phyloP scores from a whole-genome alignment of 768 basidiomycete genomes.

The Hygrocybe punicea region DNA sequence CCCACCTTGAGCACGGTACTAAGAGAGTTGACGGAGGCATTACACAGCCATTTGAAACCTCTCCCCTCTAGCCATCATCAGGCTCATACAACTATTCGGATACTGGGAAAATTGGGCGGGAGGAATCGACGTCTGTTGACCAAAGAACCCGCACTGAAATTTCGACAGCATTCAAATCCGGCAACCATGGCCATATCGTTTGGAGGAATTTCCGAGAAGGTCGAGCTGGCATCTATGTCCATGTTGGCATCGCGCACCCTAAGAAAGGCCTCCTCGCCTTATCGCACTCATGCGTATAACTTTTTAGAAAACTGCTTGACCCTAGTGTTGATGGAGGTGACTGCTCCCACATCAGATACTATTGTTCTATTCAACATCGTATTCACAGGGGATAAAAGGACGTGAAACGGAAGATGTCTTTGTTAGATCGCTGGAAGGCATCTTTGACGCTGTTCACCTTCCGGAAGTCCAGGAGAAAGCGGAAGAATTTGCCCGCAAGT shows the following conservation, averaged over 20 bases:
- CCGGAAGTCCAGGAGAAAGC: constrained; percentile 69
- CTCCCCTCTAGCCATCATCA: constrained; percentile 85
- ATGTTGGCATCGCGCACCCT: constrained; percentile 64
- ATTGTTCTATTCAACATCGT: constrained; percentile 6
- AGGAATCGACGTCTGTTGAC: constrained; percentile 84
- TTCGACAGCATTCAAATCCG: constrained; percentile 64
- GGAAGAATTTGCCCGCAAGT: constrained; percentile 61
- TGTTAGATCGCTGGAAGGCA: constrained; percentile 62
- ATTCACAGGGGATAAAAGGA: constrained; percentile 59
- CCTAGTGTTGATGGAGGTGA: constrained; percentile 74
- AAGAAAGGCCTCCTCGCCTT: constrained; percentile 44
- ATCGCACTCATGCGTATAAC: constrained; percentile 59
- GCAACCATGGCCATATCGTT: constrained; percentile 74
- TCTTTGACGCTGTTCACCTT: constrained; percentile 72
- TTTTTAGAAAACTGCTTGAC: constrained; percentile 69
- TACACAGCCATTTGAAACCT: constrained; percentile 88
- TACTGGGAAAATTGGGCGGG: constrained; percentile 94
- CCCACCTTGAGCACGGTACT: constrained; percentile 91
- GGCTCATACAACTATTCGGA: constrained; percentile 91
- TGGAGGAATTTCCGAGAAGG: constrained; percentile 55
- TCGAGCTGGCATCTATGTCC: constrained; percentile 66
- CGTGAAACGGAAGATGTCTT: constrained; percentile 77
- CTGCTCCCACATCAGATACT: neutral
- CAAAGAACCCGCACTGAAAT: constrained; percentile 73
- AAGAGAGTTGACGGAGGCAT: constrained; percentile 89